Evolutionary conservation across 805 yeast species (phyloP), one percentile per base, ranked within the genome.

Genomic region (Monosporozyma aquatica): DNA sequence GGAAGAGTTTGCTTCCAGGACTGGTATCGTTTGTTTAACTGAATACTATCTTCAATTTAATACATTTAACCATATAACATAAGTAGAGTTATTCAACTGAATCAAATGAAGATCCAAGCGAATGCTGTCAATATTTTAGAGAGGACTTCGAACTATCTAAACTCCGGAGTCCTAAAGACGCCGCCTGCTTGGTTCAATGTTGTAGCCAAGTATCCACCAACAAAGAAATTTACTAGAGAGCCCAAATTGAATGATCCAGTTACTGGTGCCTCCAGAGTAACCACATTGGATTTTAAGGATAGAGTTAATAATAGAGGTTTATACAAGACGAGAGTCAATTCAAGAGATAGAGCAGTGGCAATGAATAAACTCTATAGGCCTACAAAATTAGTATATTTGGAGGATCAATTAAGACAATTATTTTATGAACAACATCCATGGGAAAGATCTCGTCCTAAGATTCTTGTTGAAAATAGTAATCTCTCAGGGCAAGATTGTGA

Each of bases 341-440:
- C 37, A 11, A 25, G 38, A 5, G 64, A 59, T 26, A 59, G 45
- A 41, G 44, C 44, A 25, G 44, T 38, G 2, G 29, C 49, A 4
- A 42, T 45, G 6, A 52, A 47, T 28, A 45, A 34, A 18, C 41
- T 62, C 13, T 60, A 56, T 41, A 53, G 43, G 38, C 51, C 64
- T 6, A 55, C 62, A 4, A 58, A 58, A 38, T 50, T 67, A 29
- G 49, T 48, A 20, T 67, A 55, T 44, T 56, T 67, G 5, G 73
- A 90, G 62, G 98, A 92, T 64, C 78, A 81, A 53, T 65, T 92
- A 52, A 77, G 98, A 67, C 71, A 75, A 37, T 69, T 83, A 20
- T 92, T 92, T 57, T 90, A 81, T 63, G 78, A 78, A 45, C 96
- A 89, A 59, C 98, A 92, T 64, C 98, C 98, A 6, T 92, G 98